Evolutionary conservation across 2,329 filamentous ascomycete genomes (phyloP).

Genomic region (Colletotrichum cereale): DNA sequence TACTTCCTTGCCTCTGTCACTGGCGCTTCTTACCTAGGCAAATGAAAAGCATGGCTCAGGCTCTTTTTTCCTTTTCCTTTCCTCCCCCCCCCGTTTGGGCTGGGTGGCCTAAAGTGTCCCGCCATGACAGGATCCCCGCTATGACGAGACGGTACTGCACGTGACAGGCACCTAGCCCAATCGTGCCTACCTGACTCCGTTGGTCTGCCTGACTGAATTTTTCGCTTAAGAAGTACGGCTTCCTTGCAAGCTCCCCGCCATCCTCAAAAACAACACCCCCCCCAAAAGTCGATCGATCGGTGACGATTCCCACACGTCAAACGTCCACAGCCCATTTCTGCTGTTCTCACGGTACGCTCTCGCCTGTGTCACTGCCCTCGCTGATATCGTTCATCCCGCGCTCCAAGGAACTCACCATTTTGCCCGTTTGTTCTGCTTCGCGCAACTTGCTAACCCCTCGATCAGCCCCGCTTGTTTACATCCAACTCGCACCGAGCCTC

Average conservation of each 20-base stretch:
- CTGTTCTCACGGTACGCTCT: slow-evolving; percentile 23
- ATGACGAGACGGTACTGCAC: slow-evolving; percentile 38
- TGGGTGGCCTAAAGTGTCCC: not conserved
- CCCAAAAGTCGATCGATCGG: slow-evolving; percentile 53
- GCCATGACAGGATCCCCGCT: slow-evolving; percentile 26
- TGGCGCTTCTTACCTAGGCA: not conserved
- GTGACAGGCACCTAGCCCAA: slow-evolving; percentile 38
- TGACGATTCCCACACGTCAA: slow-evolving; percentile 52
- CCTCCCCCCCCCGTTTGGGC: not conserved
- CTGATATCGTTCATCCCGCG: slow-evolving; percentile 37
- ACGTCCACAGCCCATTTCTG: slow-evolving; percentile 21
- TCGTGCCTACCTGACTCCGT: slow-evolving; percentile 40
- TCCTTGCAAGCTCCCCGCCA: slow-evolving; percentile 56
- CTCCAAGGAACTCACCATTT: slow-evolving; percentile 28
- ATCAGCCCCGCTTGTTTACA: slow-evolving; percentile 61
- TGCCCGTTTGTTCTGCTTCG: slow-evolving; percentile 10
- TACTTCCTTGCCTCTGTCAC: not conserved
- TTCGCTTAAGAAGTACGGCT: slow-evolving; percentile 52
- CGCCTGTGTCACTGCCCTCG: not conserved
- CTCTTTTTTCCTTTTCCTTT: not conserved
- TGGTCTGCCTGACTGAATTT: slow-evolving; percentile 54
- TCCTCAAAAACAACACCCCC: slow-evolving; percentile 54
- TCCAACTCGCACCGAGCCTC: slow-evolving; percentile 48
- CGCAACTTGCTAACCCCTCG: slow-evolving; percentile 37
- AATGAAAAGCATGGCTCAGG: not conserved